phyloP scores from a whole-genome alignment of 768 basidiomycete species.

The Boletus tomentosulus region DNA sequence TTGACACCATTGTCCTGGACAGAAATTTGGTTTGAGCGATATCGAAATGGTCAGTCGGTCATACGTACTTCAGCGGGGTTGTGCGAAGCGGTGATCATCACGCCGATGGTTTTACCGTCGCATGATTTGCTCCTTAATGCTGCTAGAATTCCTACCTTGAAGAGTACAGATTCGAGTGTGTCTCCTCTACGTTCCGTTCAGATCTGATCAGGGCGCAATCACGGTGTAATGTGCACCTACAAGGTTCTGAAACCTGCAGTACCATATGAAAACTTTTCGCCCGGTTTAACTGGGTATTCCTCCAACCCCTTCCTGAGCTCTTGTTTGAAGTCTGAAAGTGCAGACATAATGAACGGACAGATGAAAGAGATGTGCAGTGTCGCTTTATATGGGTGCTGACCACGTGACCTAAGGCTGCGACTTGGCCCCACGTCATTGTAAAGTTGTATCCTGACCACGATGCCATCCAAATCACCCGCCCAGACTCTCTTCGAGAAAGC shows the following conservation, averaged over 20 bases:
- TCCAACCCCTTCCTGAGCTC: constrained; percentile 49
- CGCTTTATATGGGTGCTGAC: not conserved
- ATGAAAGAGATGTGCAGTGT: not conserved
- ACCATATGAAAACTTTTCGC: constrained; percentile 78
- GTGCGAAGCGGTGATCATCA: constrained; percentile 99
- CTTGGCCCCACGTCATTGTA: not conserved
- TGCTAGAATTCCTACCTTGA: constrained; percentile 88
- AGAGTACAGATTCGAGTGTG: constrained; percentile 85
- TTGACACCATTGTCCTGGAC: constrained; percentile 96
- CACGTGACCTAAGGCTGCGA: constrained; percentile 16
- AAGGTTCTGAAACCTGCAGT: constrained; percentile 92
- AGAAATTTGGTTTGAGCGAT: constrained; percentile 3
- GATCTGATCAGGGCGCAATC: constrained; percentile 5
- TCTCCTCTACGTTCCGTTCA: constrained; percentile 45
- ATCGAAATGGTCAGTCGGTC: not conserved
- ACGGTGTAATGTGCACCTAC: constrained; percentile 44
- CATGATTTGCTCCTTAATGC: constrained; percentile 86
- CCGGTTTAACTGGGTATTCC: constrained; percentile 66
- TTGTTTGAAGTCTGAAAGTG: constrained; percentile 34
- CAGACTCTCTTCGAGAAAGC: constrained; percentile 79
- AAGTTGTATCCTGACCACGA: constrained; percentile 26
- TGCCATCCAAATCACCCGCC: constrained; percentile 76
- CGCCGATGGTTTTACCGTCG: constrained; percentile 89
- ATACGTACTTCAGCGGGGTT: constrained; percentile 88
- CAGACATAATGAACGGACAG: constrained; percentile 26